Base-by-base conservation (phyloP, 345 rosid species). In the Atalantia buxifolia region DNA sequence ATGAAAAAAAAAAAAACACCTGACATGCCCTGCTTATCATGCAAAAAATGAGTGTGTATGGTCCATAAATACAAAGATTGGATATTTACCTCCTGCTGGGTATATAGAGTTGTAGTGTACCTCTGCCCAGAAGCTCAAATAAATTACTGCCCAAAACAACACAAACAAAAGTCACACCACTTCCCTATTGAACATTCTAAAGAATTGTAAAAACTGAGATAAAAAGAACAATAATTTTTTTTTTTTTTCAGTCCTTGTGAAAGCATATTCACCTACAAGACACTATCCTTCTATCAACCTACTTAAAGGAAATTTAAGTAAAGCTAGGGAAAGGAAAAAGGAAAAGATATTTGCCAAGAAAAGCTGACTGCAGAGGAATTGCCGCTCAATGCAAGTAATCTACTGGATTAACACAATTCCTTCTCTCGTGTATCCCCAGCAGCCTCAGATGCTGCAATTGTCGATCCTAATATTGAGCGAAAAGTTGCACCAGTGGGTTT, bases 61-160 rank as follows among this genome's bases (percentile, higher is more conserved):
- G 28, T 61, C 36, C 38, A 74, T 45, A 53, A 81, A 28, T 9
- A 64, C 66, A 45, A 48, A 57, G 2, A 28, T 56, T n/a, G n/a
- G 64, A 76, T 55, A 38, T 25, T 73, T 84, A 89, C 89, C 88
- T 83, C 84, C 89, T 66, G 82, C 82, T 8, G 87, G 87, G 62
- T 80, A 64, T 66, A 89, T 89, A 53, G 91, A 89, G 82, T 89
- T 89, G 85, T 89, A 87, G 59, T 89, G 92, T 78, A 89, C 92
- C 86, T 87, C 91, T 25, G 91, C 90, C 91, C 91, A 87, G 78
- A 89, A 89, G 75, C 92, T 89, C 83, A 89, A 75, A 73, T 75
- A 83, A 33, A 89, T 87, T 50, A 89, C 90, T 89, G 89, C 89
- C 24, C 40, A 75, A 40, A 64, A 64, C 28, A 82, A 62, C 24